Base-by-base conservation (phyloP, 768 basidiomycete genomes). In the Phanerodontia chrysosporium region DNA sequence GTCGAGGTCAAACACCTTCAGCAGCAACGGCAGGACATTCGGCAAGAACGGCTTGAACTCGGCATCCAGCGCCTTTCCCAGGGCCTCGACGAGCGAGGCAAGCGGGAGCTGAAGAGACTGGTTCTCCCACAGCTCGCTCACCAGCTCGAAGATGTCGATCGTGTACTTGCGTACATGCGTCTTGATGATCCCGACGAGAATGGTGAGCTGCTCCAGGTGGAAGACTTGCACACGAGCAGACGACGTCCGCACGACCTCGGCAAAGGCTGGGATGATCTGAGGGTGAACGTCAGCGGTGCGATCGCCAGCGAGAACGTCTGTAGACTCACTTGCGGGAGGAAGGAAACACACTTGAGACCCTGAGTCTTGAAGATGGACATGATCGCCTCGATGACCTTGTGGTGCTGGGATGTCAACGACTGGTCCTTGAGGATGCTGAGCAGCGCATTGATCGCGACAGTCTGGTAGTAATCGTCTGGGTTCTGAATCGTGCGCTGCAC, bases 311-410 rank as follows among this genome's bases (percentile, higher is more conserved):
- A n/a, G n/a, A n/a, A n/a, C n/a, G n/a, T n/a, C n/a, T 27, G 10
- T 18, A 24, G 49, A 18, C 71, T 52, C 69, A 94, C 93, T 79
- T 97, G 95, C 45, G 96, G 92, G 25, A 99, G 75, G 74, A 98
- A 98, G 1, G 91, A 84, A 21, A 96, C 95, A 71, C 94, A 97
- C 79, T 95, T 95, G 69, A 98, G 75, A 14, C 96, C 95, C 69
- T 98, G 95, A 0, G 95, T 97, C 73, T 95, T 95, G 82, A 98
- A 99, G 61, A 99, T 98, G 48, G 93, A 89, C 93, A 98, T 98
- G 65, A 99, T 90, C 1, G 95, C 95, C 70, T 98, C 95, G 58
- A 98, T 95, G 49, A 95, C 96, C 24, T 87, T 90, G 67, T 97
- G 90, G 66, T 98, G 95, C 65, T 92, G 88, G 57, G 79, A 86